Evolutionary conservation across 305 asterid species (phyloP).

Genomic region (Fraxinus albicans): DNA sequence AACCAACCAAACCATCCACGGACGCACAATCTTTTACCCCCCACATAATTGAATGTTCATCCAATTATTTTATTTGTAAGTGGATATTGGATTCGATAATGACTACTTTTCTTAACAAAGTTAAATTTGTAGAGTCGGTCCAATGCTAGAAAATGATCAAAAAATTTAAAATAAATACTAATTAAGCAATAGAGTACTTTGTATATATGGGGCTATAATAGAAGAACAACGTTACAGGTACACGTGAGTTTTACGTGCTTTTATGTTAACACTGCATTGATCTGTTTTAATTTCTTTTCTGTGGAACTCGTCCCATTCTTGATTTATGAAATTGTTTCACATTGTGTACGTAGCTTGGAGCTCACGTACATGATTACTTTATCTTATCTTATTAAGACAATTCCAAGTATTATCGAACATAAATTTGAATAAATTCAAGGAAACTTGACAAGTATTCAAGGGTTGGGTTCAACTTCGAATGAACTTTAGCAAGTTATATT

Average conservation of each 20-base stretch:
- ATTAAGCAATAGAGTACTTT: not conserved
- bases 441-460: not conserved
- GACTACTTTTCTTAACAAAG: not conserved
- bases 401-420: not conserved
- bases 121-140: not conserved
- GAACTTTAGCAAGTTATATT: not conserved
- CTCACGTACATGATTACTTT: not conserved
- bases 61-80: not conserved
- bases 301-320: not conserved
- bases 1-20: conserved; percentile 34
- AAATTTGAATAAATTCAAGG: not conserved
- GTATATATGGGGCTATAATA: not conserved
- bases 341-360: no score
- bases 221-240: no score
- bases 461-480: not conserved
- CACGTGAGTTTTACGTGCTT: no score
- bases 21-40: not conserved
- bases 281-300: no score
- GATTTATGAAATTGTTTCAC: not conserved
- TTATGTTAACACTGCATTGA: no score
- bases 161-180: no score
- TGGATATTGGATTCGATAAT: not conserved
- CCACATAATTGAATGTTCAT: not conserved
- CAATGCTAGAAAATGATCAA: not conserved
- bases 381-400: not conserved